phyloP scores from a whole-genome alignment of 1,284 basidiomycete species.

The Cryptococcus hybrid region DNA sequence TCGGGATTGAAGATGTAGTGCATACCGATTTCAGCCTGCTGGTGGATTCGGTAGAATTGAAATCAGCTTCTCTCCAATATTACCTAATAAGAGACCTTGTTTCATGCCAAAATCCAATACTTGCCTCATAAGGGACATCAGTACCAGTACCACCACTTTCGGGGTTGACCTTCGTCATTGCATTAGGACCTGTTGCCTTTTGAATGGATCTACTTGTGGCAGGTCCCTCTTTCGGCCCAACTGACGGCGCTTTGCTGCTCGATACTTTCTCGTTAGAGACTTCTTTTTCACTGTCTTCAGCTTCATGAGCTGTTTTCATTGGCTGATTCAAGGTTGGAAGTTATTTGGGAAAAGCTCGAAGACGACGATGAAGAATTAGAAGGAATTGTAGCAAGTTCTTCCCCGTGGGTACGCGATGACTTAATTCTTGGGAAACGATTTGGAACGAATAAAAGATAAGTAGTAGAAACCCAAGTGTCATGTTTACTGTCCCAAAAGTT shows the following conservation, averaged over 20 bases:
- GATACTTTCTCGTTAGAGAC: slow-evolving; percentile 9
- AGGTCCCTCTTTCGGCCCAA: slow-evolving; percentile 6
- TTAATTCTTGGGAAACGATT: slow-evolving; percentile 33
- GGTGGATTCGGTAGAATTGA: slow-evolving; percentile 2
- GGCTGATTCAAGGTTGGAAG: slow-evolving; percentile 3
- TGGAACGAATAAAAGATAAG: slow-evolving; percentile 35
- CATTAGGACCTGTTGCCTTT: slow-evolving; percentile 15
- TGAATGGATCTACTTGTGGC: slow-evolving; percentile 8
- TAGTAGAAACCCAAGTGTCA: slow-evolving; percentile 27
- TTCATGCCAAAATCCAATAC: background rate
- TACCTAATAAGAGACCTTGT: slow-evolving; percentile 7
- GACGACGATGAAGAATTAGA: slow-evolving; percentile 4
- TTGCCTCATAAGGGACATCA: slow-evolving; percentile 15
- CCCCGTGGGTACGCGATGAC: slow-evolving; percentile 8
- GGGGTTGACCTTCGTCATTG: slow-evolving; percentile 16
- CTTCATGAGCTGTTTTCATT: slow-evolving; percentile 18
- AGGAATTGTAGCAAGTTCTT: slow-evolving; percentile 9
- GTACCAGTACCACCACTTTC: slow-evolving; percentile 6
- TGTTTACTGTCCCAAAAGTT: slow-evolving; percentile 23
- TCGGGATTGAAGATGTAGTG: slow-evolving; percentile 31
- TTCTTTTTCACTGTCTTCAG: slow-evolving; percentile 25
- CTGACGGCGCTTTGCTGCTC: slow-evolving; percentile 9
- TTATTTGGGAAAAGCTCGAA: slow-evolving; percentile 3
- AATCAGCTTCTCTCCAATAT: background rate
- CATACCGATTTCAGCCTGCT: slow-evolving; percentile 32